Conservation (phyloP, 345 rosid genomes). For the Moringa oleifera region DNA sequence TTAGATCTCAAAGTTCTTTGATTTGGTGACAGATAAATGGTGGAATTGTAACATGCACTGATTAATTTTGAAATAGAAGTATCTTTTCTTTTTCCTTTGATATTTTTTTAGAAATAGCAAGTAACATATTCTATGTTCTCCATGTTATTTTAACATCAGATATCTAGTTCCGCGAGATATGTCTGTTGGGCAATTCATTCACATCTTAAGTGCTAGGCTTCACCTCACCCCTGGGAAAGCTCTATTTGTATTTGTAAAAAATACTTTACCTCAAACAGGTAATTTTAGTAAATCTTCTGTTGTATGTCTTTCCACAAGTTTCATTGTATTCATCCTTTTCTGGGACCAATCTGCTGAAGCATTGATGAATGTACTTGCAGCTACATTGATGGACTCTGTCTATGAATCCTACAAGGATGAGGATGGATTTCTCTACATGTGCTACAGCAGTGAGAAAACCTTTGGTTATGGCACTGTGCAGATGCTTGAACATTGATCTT, state of each 20-base stretch:
- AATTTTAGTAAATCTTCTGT: neutral
- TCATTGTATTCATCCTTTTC: neutral
- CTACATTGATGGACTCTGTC: slow-evolving; percentile 55
- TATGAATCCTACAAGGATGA: slow-evolving; percentile 76
- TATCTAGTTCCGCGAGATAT: slow-evolving; percentile 85
- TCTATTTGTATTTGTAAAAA: slow-evolving; percentile 71
- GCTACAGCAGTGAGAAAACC: slow-evolving; percentile 76
- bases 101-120: too few relatives aligned
- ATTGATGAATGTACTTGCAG: slow-evolving; percentile 29
- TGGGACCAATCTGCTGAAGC: neutral
- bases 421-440: slow-evolving; percentile 83
- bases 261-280: slow-evolving; percentile 85
- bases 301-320: neutral
- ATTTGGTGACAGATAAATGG: too few relatives aligned
- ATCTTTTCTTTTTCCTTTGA: neutral
- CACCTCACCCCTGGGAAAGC: slow-evolving; percentile 63
- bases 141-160: slow-evolving; percentile 26
- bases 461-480: slow-evolving; percentile 31
- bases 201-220: slow-evolving; percentile 63
- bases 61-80: too few relatives aligned
- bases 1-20: too few relatives aligned
- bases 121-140: neutral
- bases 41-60: too few relatives aligned
- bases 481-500: slow-evolving; percentile 6
- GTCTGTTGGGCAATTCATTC: slow-evolving; percentile 86